Conservation (phyloP, 139 green algal species). For the Ettlia oleoabundans region DNA sequence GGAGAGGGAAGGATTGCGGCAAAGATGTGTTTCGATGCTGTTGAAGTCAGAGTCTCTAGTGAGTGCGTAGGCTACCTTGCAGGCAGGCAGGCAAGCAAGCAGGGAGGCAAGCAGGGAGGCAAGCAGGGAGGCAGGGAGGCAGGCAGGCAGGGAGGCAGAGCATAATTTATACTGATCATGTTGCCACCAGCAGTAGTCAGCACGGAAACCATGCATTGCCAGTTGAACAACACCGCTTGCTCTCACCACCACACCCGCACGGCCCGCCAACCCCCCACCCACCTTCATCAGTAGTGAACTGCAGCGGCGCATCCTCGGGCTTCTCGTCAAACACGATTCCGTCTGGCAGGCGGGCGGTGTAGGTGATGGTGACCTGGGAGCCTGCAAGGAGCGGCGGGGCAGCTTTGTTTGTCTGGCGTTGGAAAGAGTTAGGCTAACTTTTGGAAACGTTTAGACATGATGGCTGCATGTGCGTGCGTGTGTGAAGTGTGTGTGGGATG, state of each 20-base stretch:
- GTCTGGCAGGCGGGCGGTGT: constrained; percentile 55
- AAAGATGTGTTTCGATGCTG: background rate
- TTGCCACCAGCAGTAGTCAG: too few relatives aligned
- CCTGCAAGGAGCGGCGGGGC: constrained; percentile 36
- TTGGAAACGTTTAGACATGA: too few relatives aligned
- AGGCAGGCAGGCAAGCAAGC: too few relatives aligned
- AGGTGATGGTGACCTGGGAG: constrained; percentile 69
- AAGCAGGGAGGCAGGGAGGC: too few relatives aligned
- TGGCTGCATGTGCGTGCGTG: too few relatives aligned
- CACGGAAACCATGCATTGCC: background rate
- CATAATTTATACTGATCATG: too few relatives aligned
- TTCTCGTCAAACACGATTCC: constrained; percentile 74
- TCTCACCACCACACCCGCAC: background rate
- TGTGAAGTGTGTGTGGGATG: too few relatives aligned
- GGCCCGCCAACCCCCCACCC: background rate
- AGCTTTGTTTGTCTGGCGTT: background rate
- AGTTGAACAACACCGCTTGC: background rate
- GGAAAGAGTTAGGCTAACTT: background rate
- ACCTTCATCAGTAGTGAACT: constrained; percentile 76
- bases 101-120: too few relatives aligned
- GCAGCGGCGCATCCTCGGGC: constrained; percentile 62
- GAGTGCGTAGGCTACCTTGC: too few relatives aligned
- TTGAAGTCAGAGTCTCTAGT: too few relatives aligned
- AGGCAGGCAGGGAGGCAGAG: too few relatives aligned
- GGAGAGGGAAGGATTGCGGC: background rate